Evolutionary conservation across 176 grass and related monocot species (phyloP).

Genomic region (Carex littledalei): DNA sequence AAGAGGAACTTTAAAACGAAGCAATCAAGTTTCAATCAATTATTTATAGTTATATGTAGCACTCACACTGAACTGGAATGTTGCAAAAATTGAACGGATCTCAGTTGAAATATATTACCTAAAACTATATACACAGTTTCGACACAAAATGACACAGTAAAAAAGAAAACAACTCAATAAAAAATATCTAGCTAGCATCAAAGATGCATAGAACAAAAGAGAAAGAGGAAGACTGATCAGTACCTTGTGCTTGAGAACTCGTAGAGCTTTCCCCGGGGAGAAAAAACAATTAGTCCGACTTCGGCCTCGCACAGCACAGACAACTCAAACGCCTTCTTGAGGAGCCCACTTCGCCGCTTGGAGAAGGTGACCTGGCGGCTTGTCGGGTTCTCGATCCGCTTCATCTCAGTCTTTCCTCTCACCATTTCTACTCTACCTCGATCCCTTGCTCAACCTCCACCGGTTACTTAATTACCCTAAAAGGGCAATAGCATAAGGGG

Average conservation of each 20-base stretch:
- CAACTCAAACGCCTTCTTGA: conserved; percentile 25
- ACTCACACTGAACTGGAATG: not conserved
- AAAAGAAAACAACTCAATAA: not conserved
- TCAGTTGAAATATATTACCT: not conserved
- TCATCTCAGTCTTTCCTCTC: conserved; percentile 26
- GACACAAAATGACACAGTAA: not conserved
- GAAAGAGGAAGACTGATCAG: not conserved
- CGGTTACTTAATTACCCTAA: not conserved
- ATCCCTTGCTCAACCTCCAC: not conserved
- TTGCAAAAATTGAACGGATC: not conserved
- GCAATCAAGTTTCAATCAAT: not conserved
- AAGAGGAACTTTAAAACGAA: not conserved
- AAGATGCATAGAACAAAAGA: not conserved
- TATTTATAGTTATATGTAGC: not conserved
- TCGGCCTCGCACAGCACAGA: conserved; percentile 18
- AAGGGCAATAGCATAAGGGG: not conserved
- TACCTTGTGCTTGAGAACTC: conserved; percentile 21
- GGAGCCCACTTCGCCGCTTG: conserved; percentile 20
- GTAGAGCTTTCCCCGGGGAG: conserved; percentile 5
- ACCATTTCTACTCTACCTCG: conserved; percentile 7
- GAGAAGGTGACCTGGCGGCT: conserved; percentile 26
- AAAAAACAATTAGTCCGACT: conserved; percentile 16
- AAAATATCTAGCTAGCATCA: not conserved
- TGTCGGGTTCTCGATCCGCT: conserved; percentile 23
- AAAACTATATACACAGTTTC: not conserved